Base-by-base conservation (phyloP, 306 rosid genomes). In the Pyrus betulifolia region DNA sequence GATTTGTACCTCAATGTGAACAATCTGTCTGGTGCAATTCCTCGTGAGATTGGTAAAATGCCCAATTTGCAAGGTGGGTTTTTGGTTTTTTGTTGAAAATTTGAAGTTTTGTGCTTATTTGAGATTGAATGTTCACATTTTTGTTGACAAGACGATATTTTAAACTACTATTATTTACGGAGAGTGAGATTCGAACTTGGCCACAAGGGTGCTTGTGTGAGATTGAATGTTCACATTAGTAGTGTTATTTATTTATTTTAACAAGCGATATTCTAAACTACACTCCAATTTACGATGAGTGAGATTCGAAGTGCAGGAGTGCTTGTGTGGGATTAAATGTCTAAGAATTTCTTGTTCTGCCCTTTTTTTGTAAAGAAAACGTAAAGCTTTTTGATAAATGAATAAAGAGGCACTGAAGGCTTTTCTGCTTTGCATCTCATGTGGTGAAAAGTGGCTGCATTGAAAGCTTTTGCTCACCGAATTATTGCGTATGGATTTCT, bases 1-100 rank as follows among this genome's bases (percentile, higher is more conserved):
- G 90, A 87, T 67, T 82, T 87, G 85, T 87, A 87, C 66, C 78
- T 87, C 64, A 84, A 84, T 67, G 86, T 87, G 15, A 87, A 87
- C 33, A 84, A 87, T 69, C 79, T 87, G 2, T 84, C 90, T 33
- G 88, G 88, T 8, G 76, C 52, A 45, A 82, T 87, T 78, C 90
- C 90, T 21, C 25, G 70, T 27, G 67, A 78, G 78, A 74, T 87
- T 68, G 90, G 85, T 6, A 69, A 80, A 72, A 71, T 84, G 85
- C 35, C 82, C 38, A 84, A 78, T 82, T 85, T 87, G 67, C 85
- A 87, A 87, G 90, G 90, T 87, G 12, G 21, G 77, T 27, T 23
- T 18, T 51, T 15, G 18, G 3, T 45, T 45, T n/a, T 33, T 33
- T 6, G 14, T 22, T 33, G 4, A 42, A 8, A 10, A 6, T 46